A percentile compares a stretch with the other conserved stretches of the same genome.
phyloP scores from a whole-genome alignment of 371 early-diverging fungal species.

The Apophysomyces elegans region DNA sequence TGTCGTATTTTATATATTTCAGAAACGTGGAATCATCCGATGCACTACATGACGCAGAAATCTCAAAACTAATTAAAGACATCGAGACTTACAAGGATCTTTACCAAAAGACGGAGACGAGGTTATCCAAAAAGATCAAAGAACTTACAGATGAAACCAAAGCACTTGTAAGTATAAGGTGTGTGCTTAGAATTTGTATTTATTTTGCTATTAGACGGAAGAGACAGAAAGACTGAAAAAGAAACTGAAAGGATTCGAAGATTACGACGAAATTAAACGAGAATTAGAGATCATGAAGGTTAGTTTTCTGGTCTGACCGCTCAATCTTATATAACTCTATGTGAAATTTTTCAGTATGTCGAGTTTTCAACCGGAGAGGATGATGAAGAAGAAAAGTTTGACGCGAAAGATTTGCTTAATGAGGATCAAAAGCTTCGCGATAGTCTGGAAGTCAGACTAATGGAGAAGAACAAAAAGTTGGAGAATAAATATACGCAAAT shows the following conservation, averaged over 20 bases:
- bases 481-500: slow-evolving; percentile 76
- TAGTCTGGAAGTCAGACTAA: slow-evolving; percentile 74
- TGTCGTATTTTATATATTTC: neutral
- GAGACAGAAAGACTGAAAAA: slow-evolving; percentile 56
- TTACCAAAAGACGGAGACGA: slow-evolving; percentile 50
- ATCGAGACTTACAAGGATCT: slow-evolving; percentile 55
- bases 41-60: slow-evolving; percentile 41
- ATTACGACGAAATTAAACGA: slow-evolving; percentile 86
- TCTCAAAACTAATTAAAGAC: slow-evolving; percentile 57
- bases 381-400: slow-evolving; percentile 42
- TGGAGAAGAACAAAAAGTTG: slow-evolving; percentile 84
- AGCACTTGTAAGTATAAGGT: slow-evolving; percentile 27
- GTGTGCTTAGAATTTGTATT: slow-evolving; percentile 15
- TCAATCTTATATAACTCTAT: slow-evolving; percentile 1
- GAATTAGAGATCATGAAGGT: slow-evolving; percentile 88
- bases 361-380: slow-evolving; percentile 53
- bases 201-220: slow-evolving; percentile 39
- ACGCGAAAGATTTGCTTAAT: slow-evolving; percentile 45
- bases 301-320: neutral
- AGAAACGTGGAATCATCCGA: slow-evolving; percentile 8
- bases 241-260: slow-evolving; percentile 59
- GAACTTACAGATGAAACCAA: slow-evolving; percentile 57
- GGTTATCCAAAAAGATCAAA: slow-evolving; percentile 48
- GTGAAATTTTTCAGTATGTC: slow-evolving; percentile 35
- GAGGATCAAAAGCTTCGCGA: slow-evolving; percentile 31